phyloP scores from a whole-genome alignment of 75 land plant genomes.

The Adiantum capillusveneris region DNA sequence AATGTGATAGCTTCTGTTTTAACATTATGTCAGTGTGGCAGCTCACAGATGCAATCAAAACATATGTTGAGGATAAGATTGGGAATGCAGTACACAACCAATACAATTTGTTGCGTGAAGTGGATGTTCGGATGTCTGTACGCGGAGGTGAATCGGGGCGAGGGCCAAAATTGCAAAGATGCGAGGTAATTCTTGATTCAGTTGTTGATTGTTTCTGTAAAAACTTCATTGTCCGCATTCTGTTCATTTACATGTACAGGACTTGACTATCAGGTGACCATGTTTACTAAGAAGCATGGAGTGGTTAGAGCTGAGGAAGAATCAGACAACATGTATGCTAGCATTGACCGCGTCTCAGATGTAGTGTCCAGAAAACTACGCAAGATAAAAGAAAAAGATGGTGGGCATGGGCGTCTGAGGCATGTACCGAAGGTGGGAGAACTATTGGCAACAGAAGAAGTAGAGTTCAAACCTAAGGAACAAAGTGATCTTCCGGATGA shows the following conservation, averaged over 20 bases:
- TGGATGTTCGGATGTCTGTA: constrained; percentile 80
- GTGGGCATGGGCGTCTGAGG: constrained; percentile 70
- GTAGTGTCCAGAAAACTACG: constrained; percentile 80
- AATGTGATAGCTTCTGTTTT: too few species aligned
- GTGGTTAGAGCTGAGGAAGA: constrained; percentile 88
- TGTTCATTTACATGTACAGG: constrained; percentile 2
- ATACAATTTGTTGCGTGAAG: constrained; percentile 65
- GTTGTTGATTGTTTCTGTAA: too few species aligned
- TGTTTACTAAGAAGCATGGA: constrained; percentile 89
- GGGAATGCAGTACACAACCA: constrained; percentile 94
- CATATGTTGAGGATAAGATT: constrained; percentile 75
- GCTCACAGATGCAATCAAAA: constrained; percentile 63
- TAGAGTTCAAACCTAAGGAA: constrained; percentile 17
- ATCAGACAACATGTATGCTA: constrained; percentile 57
- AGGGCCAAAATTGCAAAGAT: constrained; percentile 65
- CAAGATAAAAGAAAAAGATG: constrained; percentile 93
- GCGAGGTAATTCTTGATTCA: constrained; percentile 46
- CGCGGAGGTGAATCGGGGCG: constrained; percentile 82
- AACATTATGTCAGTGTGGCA: constrained; percentile 12
- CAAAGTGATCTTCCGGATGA: constrained; percentile 27
- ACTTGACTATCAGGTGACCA: constrained; percentile 50
- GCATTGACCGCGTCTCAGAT: constrained; percentile 79
- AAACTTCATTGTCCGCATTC: not conserved
- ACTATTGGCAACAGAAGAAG: constrained; percentile 16
- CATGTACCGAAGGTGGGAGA: constrained; percentile 52